Percentiles rank a stretch among this genome's conserved stretches.
These are phyloP conservation scores for Xerocomellus dryophilus DNA, from an alignment of 768 basidiomycete species.

Conservation along the genomic window DNA sequence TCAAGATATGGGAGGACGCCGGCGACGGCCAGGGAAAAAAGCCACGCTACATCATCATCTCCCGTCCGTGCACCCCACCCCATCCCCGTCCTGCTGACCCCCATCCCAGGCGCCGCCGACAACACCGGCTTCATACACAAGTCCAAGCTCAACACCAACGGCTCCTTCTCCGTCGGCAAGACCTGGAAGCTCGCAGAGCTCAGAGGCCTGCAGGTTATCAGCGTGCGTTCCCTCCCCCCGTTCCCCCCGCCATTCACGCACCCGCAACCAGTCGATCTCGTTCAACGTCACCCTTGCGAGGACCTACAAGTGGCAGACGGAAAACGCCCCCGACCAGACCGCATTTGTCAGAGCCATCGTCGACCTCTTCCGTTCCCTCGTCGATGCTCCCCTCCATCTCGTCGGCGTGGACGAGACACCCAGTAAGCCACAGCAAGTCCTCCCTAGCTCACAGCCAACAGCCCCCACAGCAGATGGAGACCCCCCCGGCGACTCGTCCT, in stretches of 20 bases:
- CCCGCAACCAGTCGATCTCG: constrained; percentile 45
- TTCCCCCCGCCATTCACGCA: constrained; percentile 13
- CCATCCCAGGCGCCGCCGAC: constrained; percentile 50
- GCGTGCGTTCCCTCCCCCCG: constrained; percentile 46
- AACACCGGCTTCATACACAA: constrained; percentile 84
- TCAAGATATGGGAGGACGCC: constrained; percentile 93
- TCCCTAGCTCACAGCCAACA: constrained; percentile 7
- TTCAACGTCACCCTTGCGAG: constrained; percentile 87
- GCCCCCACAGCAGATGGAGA: constrained; percentile 21
- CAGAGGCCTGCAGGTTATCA: constrained; percentile 69
- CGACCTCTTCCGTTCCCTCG: constrained; percentile 53
- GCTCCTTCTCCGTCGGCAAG: constrained; percentile 95
- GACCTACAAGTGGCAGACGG: constrained; percentile 89
- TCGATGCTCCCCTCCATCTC: constrained; percentile 50
- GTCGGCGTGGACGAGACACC: constrained; percentile 51
- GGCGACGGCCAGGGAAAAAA: constrained; percentile 72
- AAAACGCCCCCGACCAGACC: constrained; percentile 66
- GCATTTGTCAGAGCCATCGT: constrained; percentile 68
- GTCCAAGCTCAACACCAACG: constrained; percentile 92
- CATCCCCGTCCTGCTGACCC: background rate
- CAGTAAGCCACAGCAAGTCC: constrained; percentile 27
- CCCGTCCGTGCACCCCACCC: constrained; percentile 58
- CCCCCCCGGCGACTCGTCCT: background rate
- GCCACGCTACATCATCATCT: constrained; percentile 86
- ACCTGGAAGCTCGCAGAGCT: constrained; percentile 89